Conservation (phyloP, 257 asterid species). For the Marsdenia floribunda region DNA sequence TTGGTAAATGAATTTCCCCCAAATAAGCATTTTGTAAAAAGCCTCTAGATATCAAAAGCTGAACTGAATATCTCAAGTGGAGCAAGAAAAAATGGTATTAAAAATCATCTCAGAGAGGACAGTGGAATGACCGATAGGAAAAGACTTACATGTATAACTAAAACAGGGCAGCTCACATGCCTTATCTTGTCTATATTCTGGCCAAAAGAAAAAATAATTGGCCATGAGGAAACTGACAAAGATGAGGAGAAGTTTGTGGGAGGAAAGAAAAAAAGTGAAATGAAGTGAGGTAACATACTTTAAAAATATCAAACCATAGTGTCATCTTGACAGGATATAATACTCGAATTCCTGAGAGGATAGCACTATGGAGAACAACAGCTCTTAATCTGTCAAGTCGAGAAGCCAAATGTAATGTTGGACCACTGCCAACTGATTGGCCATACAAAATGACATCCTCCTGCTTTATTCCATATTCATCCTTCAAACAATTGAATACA, state of each 20-base stretch:
- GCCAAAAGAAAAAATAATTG: conserved; percentile 3
- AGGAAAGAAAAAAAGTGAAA: neutral
- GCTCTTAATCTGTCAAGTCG: conserved; percentile 70
- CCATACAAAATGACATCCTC: conserved; percentile 96
- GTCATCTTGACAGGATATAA: conserved; percentile 91
- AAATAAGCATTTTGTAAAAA: neutral
- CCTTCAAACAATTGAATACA: conserved; percentile 78
- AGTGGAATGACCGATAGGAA: neutral
- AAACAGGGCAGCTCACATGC: conserved; percentile 83
- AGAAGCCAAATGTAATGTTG: conserved; percentile 87
- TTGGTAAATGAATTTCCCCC: neutral
- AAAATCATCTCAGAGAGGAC: conserved; percentile 10
- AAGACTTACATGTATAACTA: conserved; percentile 90
- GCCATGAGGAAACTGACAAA: conserved; percentile 3
- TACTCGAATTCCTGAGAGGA: conserved; percentile 97
- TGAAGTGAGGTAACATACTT: conserved; percentile 37
- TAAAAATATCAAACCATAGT: conserved; percentile 97
- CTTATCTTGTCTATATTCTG: conserved; percentile 94
- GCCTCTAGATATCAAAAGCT: neutral
- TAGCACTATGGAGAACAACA: conserved; percentile 93
- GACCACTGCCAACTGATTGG: conserved; percentile 97
- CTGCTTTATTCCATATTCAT: conserved; percentile 72
- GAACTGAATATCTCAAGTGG: neutral
- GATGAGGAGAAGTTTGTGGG: neutral
- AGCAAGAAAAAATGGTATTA: neutral